Evolutionary conservation across 2,329 filamentous ascomycete species (phyloP).

Genomic region (Celoporthe dispersa): DNA sequence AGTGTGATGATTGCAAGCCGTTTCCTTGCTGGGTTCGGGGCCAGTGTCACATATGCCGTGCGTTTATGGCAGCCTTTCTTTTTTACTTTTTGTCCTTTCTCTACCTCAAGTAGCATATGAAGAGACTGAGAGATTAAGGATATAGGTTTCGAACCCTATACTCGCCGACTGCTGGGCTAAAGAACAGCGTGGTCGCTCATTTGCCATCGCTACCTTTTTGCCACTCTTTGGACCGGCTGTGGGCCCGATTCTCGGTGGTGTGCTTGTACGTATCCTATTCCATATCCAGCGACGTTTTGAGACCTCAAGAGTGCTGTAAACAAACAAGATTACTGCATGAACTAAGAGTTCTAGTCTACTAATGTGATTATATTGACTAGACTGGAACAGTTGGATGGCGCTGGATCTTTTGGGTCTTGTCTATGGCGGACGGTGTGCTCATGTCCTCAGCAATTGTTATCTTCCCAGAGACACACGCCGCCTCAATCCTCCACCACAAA

Average conservation of each 20-base stretch:
- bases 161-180: neutral
- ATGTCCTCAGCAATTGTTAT: conserved; percentile 43
- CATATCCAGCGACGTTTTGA: too few relatives aligned
- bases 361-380: neutral
- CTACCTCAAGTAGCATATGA: neutral
- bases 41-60: conserved; percentile 5
- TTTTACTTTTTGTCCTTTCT: too few relatives aligned
- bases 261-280: conserved; percentile 34
- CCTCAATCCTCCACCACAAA: conserved; percentile 33
- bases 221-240: conserved; percentile 44
- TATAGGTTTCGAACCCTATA: neutral
- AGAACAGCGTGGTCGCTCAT: conserved; percentile 3
- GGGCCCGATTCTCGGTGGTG: conserved; percentile 49
- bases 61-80: neutral
- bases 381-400: conserved; percentile 44
- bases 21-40: conserved; percentile 13
- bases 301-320: too few relatives aligned
- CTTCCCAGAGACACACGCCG: conserved; percentile 45
- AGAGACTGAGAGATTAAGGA: neutral
- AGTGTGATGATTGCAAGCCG: neutral
- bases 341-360: neutral
- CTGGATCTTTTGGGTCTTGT: conserved; percentile 50
- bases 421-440: conserved; percentile 42
- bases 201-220: conserved; percentile 16
- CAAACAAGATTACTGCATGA: too few relatives aligned